Conservation (phyloP, 768 basidiomycete genomes). For the Serendipita sp. region DNA sequence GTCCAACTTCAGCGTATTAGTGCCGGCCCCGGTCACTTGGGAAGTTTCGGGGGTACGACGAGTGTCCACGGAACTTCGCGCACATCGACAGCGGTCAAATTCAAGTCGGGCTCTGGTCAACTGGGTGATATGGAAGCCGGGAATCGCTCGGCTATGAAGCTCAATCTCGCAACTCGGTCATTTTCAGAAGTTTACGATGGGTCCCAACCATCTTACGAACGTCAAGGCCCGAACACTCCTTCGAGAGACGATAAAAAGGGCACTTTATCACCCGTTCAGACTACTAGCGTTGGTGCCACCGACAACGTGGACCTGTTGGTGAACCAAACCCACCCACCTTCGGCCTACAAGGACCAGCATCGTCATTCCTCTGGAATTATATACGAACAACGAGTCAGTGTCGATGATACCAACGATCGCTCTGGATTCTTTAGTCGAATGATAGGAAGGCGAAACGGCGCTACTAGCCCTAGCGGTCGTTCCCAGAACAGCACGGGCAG, state of each 20-base stretch:
- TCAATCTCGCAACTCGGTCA: background rate
- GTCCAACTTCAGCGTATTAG: background rate
- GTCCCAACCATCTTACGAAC: background rate
- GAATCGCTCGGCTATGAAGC: background rate
- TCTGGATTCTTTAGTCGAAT: background rate
- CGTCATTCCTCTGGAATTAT: background rate
- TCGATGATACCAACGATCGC: background rate
- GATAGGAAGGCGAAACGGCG: background rate
- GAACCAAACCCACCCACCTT: background rate
- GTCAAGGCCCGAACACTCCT: background rate
- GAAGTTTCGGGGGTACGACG: background rate
- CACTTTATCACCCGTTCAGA: background rate
- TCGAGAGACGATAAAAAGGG: background rate
- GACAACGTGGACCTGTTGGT: background rate
- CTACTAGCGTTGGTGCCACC: background rate
- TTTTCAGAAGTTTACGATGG: conserved; percentile 1
- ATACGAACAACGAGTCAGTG: background rate
- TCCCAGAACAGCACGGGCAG: background rate
- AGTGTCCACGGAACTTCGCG: background rate
- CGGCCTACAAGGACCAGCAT: background rate
- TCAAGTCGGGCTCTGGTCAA: background rate
- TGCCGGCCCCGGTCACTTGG: background rate
- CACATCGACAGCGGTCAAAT: background rate
- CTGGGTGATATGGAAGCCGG: background rate
- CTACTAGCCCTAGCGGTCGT: background rate